Evolutionary conservation across 2,329 filamentous ascomycete species (phyloP).

Genomic region (Fusarium sp.): DNA sequence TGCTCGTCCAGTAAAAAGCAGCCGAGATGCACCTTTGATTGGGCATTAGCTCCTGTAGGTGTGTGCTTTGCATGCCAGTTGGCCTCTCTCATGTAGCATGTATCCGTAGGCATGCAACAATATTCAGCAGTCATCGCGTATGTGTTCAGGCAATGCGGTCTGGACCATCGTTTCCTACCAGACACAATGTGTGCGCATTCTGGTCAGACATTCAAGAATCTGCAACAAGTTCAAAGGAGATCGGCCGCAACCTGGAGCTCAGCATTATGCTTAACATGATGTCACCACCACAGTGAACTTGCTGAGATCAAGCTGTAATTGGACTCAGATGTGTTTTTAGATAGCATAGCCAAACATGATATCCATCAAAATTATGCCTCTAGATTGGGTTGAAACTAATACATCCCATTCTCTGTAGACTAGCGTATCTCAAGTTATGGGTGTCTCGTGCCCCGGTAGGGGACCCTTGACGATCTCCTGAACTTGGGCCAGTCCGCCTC

Average conservation of each 20-base stretch:
- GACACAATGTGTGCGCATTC: constrained; percentile 8
- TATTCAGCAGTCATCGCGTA: constrained; percentile 16
- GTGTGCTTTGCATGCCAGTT: constrained; percentile 32
- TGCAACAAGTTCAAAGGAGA: neutral
- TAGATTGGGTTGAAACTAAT: constrained; percentile 10
- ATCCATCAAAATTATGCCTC: constrained; percentile 1
- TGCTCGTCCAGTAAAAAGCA: constrained; percentile 7
- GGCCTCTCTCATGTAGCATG: constrained; percentile 6
- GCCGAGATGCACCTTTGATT: constrained; percentile 19
- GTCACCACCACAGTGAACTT: neutral
- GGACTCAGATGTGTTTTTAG: neutral
- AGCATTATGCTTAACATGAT: neutral
- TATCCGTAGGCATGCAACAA: constrained; percentile 24
- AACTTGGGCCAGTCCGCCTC: constrained; percentile 26
- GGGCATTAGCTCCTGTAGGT: constrained; percentile 14
- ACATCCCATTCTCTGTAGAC: constrained; percentile 29
- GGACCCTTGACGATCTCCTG: constrained; percentile 33
- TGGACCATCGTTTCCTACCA: constrained; percentile 14
- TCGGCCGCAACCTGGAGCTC: neutral
- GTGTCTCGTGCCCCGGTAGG: constrained; percentile 33
- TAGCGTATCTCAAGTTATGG: constrained; percentile 31
- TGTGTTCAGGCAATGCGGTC: constrained; percentile 25
- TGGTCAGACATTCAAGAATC: neutral
- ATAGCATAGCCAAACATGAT: neutral
- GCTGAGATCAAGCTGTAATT: constrained; percentile 1